These are phyloP conservation scores for Leersia perrieri DNA, from an alignment of 176 grass and related monocot species.

Conservation along the genomic window DNA sequence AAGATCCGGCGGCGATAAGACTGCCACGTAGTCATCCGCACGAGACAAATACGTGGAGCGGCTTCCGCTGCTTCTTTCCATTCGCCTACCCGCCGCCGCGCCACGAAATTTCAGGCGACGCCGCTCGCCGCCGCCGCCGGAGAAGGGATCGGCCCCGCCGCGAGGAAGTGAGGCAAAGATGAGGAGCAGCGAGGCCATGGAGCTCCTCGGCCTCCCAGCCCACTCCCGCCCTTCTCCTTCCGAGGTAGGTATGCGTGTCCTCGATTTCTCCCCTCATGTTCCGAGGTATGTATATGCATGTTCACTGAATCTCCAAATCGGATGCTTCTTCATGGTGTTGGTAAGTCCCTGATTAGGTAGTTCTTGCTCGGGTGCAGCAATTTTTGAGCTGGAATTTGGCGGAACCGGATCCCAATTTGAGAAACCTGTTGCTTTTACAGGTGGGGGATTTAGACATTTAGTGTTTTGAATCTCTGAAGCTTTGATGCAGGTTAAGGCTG, in stretches of 20 bases:
- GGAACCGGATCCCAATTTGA: not conserved
- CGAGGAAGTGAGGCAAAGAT: constrained; percentile 21
- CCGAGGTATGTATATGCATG: too few species aligned
- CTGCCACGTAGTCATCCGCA: not conserved
- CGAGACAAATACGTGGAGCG: constrained; percentile 11
- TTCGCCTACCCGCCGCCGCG: not conserved
- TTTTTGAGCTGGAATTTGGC: not conserved
- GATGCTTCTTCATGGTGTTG: not conserved
- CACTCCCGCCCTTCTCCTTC: constrained; percentile 50
- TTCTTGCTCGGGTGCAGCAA: not conserved
- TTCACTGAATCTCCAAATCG: not conserved
- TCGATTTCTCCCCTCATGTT: not conserved
- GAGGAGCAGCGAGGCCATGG: constrained; percentile 64
- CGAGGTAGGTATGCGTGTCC: constrained; percentile 56
- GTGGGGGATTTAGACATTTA: not conserved
- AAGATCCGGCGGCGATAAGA: not conserved
- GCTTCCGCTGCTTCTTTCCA: constrained; percentile 14
- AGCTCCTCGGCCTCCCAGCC: constrained; percentile 63
- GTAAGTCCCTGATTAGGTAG: not conserved
- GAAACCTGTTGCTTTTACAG: not conserved
- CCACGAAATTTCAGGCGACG: not conserved
- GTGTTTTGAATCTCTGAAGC: not conserved
- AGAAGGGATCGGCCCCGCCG: not conserved
- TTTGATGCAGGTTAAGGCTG: constrained; percentile 68
- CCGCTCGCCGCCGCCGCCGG: not conserved